phyloP scores from a whole-genome alignment of 257 asterid genomes.

The Salvia hispanica region DNA sequence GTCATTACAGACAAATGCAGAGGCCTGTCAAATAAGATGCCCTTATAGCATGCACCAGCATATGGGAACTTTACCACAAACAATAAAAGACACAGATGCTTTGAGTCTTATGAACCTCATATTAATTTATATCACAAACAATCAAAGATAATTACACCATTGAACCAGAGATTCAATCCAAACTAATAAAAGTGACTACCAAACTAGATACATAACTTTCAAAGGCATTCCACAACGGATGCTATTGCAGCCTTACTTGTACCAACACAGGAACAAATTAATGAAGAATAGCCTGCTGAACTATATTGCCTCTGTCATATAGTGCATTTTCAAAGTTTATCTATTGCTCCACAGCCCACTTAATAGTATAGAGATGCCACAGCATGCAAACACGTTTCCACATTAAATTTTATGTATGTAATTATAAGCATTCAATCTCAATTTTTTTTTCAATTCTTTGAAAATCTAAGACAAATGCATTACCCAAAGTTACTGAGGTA shows the following conservation, averaged over 20 bases:
- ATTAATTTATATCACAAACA: not conserved
- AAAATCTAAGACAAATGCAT: slow-evolving; percentile 22
- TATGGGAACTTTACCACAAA: slow-evolving; percentile 23
- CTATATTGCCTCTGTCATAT: slow-evolving; percentile 22
- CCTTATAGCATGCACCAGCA: slow-evolving; percentile 32
- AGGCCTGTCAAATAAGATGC: slow-evolving; percentile 63
- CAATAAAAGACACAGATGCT: slow-evolving; percentile 7
- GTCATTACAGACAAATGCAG: slow-evolving; percentile 86
- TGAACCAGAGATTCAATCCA: not conserved
- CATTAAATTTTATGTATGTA: slow-evolving; percentile 11
- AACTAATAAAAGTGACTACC: not conserved
- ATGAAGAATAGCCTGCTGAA: slow-evolving; percentile 10
- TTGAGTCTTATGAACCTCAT: slow-evolving; percentile 12
- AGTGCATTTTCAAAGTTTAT: slow-evolving; percentile 3
- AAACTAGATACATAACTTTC: not conserved
- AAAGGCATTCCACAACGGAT: slow-evolving; percentile 13
- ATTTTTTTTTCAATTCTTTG: slow-evolving; percentile 14
- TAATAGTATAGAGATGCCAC: slow-evolving; percentile 20
- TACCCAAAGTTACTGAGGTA: slow-evolving; percentile 8
- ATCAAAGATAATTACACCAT: not conserved
- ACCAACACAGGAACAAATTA: slow-evolving; percentile 11
- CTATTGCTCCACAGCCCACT: slow-evolving; percentile 11
- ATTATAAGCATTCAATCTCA: slow-evolving; percentile 22
- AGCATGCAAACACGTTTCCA: not conserved
- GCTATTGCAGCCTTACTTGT: slow-evolving; percentile 19